Base-by-base conservation (phyloP, 140 eudicot genomes). In the Ambrosia hybrid region DNA sequence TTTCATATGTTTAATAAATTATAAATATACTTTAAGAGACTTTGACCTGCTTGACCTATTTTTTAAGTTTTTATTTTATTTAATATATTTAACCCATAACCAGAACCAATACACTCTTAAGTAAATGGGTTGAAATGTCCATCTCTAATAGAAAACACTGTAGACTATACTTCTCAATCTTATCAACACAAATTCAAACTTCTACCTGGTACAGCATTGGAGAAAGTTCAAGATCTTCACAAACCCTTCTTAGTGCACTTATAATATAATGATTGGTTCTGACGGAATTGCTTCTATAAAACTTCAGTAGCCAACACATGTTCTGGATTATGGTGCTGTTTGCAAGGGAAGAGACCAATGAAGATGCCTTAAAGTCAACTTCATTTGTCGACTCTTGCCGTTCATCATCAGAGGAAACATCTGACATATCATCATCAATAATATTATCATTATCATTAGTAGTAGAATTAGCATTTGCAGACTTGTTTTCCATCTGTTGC, bases 161-260 rank as follows among this genome's bases (percentile, higher is more conserved):
- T 58, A 14, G 15, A 48, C 38, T 36, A 70, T 26, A 39, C 12
- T 45, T 39, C 34, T 55, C 55, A 52, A 38, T 17, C 51, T 49
- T 7, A 4, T 51, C 49, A 49, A 69, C 53, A 72, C 37, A 64
- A 16, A 14, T n/a, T 14, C 30, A 62, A 70, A 5, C n/a, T 37
- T 51, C 68, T 86, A 94, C 97, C 99, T 94, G 97, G 87, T 94
- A 94, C 71, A 94, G 76, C 97, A 90, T 94, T 38, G 99, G 99
- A 72, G 99, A 82, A 57, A 94, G 99, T 59, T 94, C 96, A 64
- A 94, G 73, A 85, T 94, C 99, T 68, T 94, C 92, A 71, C 91
- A 88, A 39, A 94, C 83, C 73, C 95, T 91, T 67, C 78, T 81
- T 15, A 94, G 86, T 82, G 87, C 81, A 73, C 85, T 79, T 74